These are phyloP conservation scores for Lycium barbarum DNA, from an alignment of 257 asterid species.

Conservation along the genomic window DNA sequence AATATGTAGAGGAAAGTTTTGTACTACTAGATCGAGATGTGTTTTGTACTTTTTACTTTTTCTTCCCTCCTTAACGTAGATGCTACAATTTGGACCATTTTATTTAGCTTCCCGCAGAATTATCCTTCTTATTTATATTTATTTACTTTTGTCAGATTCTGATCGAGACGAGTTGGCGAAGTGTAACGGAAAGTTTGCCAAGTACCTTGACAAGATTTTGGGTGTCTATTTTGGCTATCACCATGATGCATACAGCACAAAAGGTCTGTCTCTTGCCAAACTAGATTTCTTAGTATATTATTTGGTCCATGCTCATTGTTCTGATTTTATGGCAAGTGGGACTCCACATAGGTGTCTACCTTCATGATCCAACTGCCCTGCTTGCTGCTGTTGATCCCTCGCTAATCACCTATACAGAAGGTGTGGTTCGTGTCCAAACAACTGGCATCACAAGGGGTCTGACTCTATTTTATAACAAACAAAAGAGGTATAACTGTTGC, in stretches of 20 bases:
- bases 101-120: conserved; percentile 4
- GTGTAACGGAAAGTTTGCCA: conserved; percentile 74
- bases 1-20: not conserved
- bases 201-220: conserved; percentile 80
- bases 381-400: conserved; percentile 94
- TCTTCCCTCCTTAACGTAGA: not conserved
- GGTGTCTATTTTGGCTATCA: conserved; percentile 84
- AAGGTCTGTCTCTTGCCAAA: conserved; percentile 55
- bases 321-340: not conserved
- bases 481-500: conserved; percentile 67
- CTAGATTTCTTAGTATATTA: not conserved
- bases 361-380: conserved; percentile 89
- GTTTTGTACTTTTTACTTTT: not conserved
- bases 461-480: conserved; percentile 83
- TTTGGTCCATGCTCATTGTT: conserved; percentile 1
- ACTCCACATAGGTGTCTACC: conserved; percentile 76
- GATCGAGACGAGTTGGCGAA: conserved; percentile 74
- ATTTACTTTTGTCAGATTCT: conserved; percentile 51
- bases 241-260: conserved; percentile 80
- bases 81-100: not conserved
- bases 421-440: conserved; percentile 89
- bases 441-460: conserved; percentile 87
- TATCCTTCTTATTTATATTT: not conserved
- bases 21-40: not conserved
- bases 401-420: conserved; percentile 80